These are phyloP conservation scores for Ustilaginoidea virens DNA, from an alignment of 2,329 filamentous ascomycete genomes.

Conservation along the genomic window DNA sequence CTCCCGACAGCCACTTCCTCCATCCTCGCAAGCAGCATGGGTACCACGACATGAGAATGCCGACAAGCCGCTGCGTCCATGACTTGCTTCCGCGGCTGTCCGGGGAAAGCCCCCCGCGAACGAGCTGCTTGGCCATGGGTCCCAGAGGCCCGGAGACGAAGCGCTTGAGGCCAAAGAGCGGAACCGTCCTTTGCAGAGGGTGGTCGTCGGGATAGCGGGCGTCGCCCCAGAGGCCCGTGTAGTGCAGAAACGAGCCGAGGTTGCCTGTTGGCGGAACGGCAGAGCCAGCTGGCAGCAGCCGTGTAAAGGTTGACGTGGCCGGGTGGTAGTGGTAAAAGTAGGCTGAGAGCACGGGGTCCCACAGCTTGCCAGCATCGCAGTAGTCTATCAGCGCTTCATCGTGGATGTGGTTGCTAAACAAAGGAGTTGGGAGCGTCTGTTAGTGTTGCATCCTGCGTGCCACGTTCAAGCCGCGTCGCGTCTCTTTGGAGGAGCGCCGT, in stretches of 20 bases:
- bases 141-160: conserved; percentile 13
- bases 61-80: conserved; percentile 11
- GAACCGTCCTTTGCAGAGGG: conserved; percentile 12
- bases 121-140: conserved; percentile 13
- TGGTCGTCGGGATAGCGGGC: conserved; percentile 11
- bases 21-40: conserved; percentile 15
- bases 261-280: conserved; percentile 6
- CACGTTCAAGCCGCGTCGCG: neutral
- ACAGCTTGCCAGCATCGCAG: conserved; percentile 13
- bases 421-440: neutral
- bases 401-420: conserved; percentile 13
- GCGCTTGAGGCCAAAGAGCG: conserved; percentile 13
- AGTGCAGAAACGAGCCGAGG: conserved; percentile 16
- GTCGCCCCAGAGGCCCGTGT: conserved; percentile 15
- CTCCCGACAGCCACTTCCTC: conserved; percentile 11
- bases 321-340: conserved; percentile 15
- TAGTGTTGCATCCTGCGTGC: too few relatives aligned
- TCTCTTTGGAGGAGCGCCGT: conserved; percentile 1
- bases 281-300: conserved; percentile 1
- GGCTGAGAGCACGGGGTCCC: conserved; percentile 16
- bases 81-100: conserved; percentile 7
- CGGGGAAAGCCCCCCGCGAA: conserved; percentile 13
- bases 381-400: conserved; percentile 14
- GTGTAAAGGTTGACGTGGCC: conserved; percentile 6
- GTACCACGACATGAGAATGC: conserved; percentile 13